phyloP scores from a whole-genome alignment of 257 asterid genomes.

The Solanum arcanum region DNA sequence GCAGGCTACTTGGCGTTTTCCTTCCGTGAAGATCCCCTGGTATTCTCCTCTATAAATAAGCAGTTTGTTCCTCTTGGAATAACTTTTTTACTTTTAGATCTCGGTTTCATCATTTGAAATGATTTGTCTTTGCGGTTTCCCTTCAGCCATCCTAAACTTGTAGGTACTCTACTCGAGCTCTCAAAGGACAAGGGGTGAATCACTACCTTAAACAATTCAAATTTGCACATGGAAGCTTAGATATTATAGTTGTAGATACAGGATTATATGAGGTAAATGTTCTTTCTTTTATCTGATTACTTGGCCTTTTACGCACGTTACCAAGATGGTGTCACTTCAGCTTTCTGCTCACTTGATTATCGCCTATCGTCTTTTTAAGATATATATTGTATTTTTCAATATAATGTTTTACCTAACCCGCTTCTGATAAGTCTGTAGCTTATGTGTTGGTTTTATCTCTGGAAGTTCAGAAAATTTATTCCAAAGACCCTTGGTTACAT shows the following conservation, averaged over 20 bases:
- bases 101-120: background rate
- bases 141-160: slow-evolving; percentile 8
- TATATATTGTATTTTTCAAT: background rate
- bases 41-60: slow-evolving; percentile 7
- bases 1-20: slow-evolving; percentile 40
- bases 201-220: slow-evolving; percentile 22
- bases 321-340: background rate
- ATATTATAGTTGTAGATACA: slow-evolving; percentile 41
- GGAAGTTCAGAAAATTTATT: background rate
- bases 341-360: background rate
- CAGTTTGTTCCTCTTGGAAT: background rate
- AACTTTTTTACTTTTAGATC: background rate
- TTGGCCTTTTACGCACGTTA: background rate
- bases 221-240: slow-evolving; percentile 29
- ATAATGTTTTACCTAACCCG: background rate
- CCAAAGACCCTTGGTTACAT: background rate
- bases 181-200: slow-evolving; percentile 14
- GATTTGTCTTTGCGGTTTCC: background rate
- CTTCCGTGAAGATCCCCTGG: slow-evolving; percentile 41
- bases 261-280: slow-evolving; percentile 30
- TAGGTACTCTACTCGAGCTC: slow-evolving; percentile 42
- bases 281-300: background rate
- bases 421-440: background rate
- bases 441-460: background rate
- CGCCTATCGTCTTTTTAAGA: background rate